Conservation (phyloP, 2,329 filamentous ascomycete species). For the Talaromyces sp. region DNA sequence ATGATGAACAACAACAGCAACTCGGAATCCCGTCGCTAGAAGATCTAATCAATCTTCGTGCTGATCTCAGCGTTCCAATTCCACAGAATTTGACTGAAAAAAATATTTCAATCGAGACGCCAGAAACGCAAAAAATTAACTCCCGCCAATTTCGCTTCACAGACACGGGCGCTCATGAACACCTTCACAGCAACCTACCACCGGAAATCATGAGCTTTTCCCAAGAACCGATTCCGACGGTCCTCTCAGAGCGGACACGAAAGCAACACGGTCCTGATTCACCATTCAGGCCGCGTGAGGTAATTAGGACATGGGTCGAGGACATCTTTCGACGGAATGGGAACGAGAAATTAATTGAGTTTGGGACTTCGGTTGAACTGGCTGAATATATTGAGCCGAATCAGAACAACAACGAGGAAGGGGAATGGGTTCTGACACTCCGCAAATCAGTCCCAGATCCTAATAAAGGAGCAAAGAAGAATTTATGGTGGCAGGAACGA, state of each 20-base stretch:
- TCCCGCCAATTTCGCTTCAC: neutral
- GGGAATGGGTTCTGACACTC: conserved; percentile 31
- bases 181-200: conserved; percentile 30
- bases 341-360: neutral
- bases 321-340: neutral
- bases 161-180: conserved; percentile 1
- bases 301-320: neutral
- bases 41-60: neutral
- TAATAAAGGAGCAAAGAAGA: conserved; percentile 16
- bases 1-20: neutral
- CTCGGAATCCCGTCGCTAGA: neutral
- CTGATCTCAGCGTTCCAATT: neutral
- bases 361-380: conserved; percentile 1
- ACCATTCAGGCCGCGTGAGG: neutral
- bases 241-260: conserved; percentile 13
- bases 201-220: conserved; percentile 28
- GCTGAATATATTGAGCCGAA: neutral
- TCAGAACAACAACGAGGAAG: conserved; percentile 17
- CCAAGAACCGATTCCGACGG: conserved; percentile 25
- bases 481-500: conserved; percentile 39
- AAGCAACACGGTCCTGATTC: neutral
- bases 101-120: neutral
- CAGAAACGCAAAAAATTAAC: neutral
- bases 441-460: conserved; percentile 20
- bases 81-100: neutral